Base-by-base conservation (phyloP, 257 asterid species). In the Capsicum rhomboideum region DNA sequence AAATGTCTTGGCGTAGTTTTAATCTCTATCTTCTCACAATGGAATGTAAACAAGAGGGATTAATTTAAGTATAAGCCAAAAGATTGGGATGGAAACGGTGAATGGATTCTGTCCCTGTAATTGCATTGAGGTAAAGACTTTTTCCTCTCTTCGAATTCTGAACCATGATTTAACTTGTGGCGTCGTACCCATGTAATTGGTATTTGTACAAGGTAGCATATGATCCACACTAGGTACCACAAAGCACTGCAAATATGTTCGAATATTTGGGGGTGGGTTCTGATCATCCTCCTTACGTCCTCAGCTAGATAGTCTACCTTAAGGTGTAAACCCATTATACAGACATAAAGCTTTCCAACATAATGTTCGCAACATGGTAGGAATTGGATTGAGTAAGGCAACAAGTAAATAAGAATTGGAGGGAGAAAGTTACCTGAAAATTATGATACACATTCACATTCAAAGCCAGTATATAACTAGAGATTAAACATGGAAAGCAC, bases 371-470 rank as follows among this genome's bases (percentile, higher is more conserved):
- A 20, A 63, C 79, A 81, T 59, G 11, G 77, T 9, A 14, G 37
- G 40, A 40, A 83, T 4, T 40, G 81, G 53, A 50, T 83, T 7
- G 58, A 56, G 56, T 17, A 83, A 66, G 44, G 40, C 55, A 50
- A 54, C 29, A n/a, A 29, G 34, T 21, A 28, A 44, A 42, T 6
- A 26, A 54, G 78, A 42, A 85, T 26, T 21, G 52, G 80, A 46
- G 8, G 58, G 71, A 80, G 50, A 50, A 26, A 31, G 28, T 16
- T 53, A 64, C 16, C 37, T 50, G 66, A 9, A 80, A 37, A 64
- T 40, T 85, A 80, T 80, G 82, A 80, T 85, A 85, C 85, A 85
- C 56, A 80, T 80, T 85, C 46, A 74, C 71, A 72, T 77, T 77
- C 63, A 77, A 77, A 50, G 82, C 82, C 82, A 82, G 80, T 66